phyloP scores from a whole-genome alignment of 768 basidiomycete genomes.

The Phaeotremella skinneri region DNA sequence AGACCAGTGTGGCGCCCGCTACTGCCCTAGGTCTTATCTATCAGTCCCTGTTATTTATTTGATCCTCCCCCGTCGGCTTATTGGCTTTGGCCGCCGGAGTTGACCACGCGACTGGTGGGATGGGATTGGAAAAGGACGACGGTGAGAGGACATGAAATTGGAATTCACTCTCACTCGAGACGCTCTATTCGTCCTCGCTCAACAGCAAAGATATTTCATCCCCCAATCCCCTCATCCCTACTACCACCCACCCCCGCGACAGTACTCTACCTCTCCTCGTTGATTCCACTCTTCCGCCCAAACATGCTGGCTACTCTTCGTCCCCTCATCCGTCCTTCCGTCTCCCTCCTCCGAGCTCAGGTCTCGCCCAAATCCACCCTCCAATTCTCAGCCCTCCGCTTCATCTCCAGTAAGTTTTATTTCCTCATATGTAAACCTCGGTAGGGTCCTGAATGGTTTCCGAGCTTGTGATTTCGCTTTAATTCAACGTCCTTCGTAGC shows the following conservation, averaged over 20 bases:
- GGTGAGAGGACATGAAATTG: too few relatives aligned
- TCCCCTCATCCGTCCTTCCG: conserved; percentile 5
- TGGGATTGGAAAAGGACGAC: background rate
- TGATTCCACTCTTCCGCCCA: background rate
- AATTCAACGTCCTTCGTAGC: too few relatives aligned
- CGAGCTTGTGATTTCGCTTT: too few relatives aligned
- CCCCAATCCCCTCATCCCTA: background rate
- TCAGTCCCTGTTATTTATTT: background rate
- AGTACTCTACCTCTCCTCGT: background rate
- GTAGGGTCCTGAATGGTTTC: too few relatives aligned
- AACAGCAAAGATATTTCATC: background rate
- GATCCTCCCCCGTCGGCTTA: background rate
- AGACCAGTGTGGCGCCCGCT: background rate
- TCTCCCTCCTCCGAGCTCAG: conserved; percentile 4
- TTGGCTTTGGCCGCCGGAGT: background rate
- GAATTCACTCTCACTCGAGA: background rate
- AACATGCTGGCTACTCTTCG: conserved; percentile 6
- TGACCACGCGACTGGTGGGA: background rate
- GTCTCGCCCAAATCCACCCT: background rate
- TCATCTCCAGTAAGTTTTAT: conserved; percentile 9
- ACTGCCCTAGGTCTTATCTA: background rate
- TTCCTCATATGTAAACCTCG: too few relatives aligned
- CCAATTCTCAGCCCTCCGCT: conserved; percentile 18
- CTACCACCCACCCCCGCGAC: background rate
- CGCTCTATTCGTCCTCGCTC: background rate